Percentiles rank a stretch among this genome's conserved stretches.
phyloP scores from a whole-genome alignment of 2,329 filamentous ascomycete genomes.

The Botrytis fragariae region DNA sequence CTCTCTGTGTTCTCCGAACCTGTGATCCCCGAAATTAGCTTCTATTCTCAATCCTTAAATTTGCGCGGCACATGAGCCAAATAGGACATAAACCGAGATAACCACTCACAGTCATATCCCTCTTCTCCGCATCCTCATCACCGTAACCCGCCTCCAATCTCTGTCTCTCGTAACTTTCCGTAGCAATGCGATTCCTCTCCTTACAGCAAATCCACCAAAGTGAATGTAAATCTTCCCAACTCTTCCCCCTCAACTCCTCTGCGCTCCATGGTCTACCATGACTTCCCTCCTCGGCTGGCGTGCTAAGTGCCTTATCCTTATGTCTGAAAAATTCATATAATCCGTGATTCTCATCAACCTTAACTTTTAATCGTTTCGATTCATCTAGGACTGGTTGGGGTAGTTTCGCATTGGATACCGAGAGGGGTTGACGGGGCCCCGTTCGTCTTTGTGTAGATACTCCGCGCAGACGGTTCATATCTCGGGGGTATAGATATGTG shows the following conservation, averaged over 20 bases:
- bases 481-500: constrained; percentile 46
- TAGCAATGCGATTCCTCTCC: constrained; percentile 87
- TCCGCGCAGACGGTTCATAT: constrained; percentile 77
- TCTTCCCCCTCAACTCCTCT: constrained; percentile 82
- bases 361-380: constrained; percentile 53
- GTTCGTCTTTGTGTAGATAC: constrained; percentile 78
- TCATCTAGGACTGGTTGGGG: constrained; percentile 67
- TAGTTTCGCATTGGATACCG: constrained; percentile 67
- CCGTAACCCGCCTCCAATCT: constrained; percentile 72
- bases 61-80: constrained; percentile 9
- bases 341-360: constrained; percentile 71
- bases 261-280: constrained; percentile 83
- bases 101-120: constrained; percentile 64
- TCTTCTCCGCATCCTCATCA: constrained; percentile 59
- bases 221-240: constrained; percentile 87
- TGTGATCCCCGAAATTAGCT: constrained; percentile 41
- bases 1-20: constrained; percentile 74
- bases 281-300: constrained; percentile 66
- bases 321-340: constrained; percentile 89
- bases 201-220: constrained; percentile 94
- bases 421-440: constrained; percentile 71
- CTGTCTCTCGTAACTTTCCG: constrained; percentile 66
- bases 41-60: neutral
- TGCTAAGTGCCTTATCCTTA: constrained; percentile 64
- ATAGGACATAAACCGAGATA: neutral